These are phyloP conservation scores for Linum tenue DNA, from an alignment of 345 rosid genomes.

Conservation along the genomic window DNA sequence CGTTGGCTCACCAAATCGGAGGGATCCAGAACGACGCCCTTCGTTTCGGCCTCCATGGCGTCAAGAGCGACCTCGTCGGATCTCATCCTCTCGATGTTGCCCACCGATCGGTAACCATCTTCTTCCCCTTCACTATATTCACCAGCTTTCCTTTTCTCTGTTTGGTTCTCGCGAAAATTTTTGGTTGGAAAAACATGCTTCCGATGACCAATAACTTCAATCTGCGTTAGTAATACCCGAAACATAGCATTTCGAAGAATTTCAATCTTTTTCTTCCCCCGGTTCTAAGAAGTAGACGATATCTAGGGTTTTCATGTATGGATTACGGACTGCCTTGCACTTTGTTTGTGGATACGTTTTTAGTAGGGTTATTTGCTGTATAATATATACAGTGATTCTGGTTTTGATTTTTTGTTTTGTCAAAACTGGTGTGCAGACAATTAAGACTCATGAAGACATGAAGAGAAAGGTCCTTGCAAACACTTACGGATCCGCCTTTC, in stretches of 20 bases:
- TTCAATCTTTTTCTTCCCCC: no score
- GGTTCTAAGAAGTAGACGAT: no score
- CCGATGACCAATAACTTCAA: neutral
- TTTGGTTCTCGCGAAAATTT: conserved; percentile 5
- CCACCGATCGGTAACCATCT: conserved; percentile 45
- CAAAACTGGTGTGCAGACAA: conserved; percentile 27
- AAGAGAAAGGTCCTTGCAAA: conserved; percentile 47
- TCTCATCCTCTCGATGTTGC: conserved; percentile 82
- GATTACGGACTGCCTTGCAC: neutral
- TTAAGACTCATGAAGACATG: conserved; percentile 48
- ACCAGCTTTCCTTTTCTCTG: neutral
- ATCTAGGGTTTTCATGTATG: neutral
- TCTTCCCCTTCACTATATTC: neutral
- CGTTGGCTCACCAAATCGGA: conserved; percentile 64
- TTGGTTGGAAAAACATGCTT: neutral
- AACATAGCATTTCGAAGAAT: no score
- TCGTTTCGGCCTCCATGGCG: conserved; percentile 75
- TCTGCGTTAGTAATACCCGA: neutral
- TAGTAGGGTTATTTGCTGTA: neutral
- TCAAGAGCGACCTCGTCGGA: conserved; percentile 69
- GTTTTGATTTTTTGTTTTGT: neutral
- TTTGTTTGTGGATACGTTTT: neutral
- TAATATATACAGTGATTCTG: neutral
- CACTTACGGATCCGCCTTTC: conserved; percentile 73
- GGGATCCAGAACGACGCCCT: conserved; percentile 58